These are phyloP conservation scores for Silene noctiflora DNA, from an alignment of 179 eudicot genomes.

Conservation along the genomic window DNA sequence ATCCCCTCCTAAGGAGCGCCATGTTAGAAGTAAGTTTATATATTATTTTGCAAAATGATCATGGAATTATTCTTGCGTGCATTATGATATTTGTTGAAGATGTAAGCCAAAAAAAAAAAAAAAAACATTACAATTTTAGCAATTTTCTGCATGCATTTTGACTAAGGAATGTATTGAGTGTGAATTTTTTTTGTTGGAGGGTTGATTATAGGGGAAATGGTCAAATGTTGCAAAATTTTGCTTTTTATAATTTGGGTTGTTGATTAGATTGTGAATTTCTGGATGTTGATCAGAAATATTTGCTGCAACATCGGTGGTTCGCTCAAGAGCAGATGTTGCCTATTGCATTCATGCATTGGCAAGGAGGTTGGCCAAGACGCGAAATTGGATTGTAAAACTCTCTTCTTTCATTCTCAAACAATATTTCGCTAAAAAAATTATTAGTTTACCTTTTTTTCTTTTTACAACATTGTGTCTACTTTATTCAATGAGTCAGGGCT, in stretches of 20 bases:
- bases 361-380: constrained; percentile 74
- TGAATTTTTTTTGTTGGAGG: neutral
- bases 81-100: too few relatives aligned
- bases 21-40: constrained; percentile 61
- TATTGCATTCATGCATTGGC: constrained; percentile 89
- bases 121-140: neutral
- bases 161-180: neutral
- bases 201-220: neutral
- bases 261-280: neutral
- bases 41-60: too few relatives aligned
- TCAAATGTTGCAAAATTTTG: constrained; percentile 4
- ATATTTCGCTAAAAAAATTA: too few relatives aligned
- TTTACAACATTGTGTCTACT: too few relatives aligned
- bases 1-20: constrained; percentile 84
- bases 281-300: constrained; percentile 49
- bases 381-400: constrained; percentile 72
- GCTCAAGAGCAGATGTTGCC: constrained; percentile 83
- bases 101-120: too few relatives aligned
- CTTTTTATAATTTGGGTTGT: neutral
- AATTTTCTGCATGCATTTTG: constrained; percentile 5
- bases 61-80: too few relatives aligned
- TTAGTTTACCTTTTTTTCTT: too few relatives aligned
- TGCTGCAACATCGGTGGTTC: constrained; percentile 59
- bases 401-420: too few relatives aligned
- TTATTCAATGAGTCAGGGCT: too few relatives aligned